phyloP scores from a whole-genome alignment of 2,329 filamentous ascomycete genomes.

The Xylaria sp. region DNA sequence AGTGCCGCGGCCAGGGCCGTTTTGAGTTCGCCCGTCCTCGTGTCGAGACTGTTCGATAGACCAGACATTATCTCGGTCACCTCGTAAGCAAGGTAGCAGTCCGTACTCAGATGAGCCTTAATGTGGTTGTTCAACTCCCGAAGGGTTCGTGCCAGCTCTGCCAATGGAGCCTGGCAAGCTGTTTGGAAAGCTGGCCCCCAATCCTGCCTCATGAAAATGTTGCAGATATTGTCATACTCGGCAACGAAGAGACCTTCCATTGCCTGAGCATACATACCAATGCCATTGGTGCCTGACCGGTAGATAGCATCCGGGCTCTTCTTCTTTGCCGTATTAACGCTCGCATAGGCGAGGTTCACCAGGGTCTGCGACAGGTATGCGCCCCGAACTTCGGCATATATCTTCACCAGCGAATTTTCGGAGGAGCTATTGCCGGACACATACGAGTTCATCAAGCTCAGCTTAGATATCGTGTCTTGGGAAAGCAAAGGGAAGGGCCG shows the following conservation, averaged over 20 bases:
- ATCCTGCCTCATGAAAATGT: constrained; percentile 83
- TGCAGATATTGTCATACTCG: constrained; percentile 90
- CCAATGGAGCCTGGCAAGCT: constrained; percentile 78
- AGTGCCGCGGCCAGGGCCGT: constrained; percentile 80
- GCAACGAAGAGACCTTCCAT: constrained; percentile 86
- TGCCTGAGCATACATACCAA: constrained; percentile 84
- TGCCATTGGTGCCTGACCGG: constrained; percentile 85
- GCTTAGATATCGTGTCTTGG: constrained; percentile 74
- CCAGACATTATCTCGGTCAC: constrained; percentile 88
- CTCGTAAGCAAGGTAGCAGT: constrained; percentile 95
- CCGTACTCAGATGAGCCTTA: constrained; percentile 81
- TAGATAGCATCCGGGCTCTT: constrained; percentile 85
- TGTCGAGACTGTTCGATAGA: constrained; percentile 79
- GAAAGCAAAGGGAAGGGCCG: constrained; percentile 80
- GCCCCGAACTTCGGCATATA: constrained; percentile 85
- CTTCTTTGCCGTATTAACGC: constrained; percentile 80
- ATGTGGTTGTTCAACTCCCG: constrained; percentile 90
- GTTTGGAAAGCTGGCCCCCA: constrained; percentile 80
- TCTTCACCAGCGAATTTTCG: constrained; percentile 75
- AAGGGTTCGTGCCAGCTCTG: constrained; percentile 83
- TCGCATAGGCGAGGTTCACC: constrained; percentile 85
- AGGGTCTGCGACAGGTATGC: constrained; percentile 84
- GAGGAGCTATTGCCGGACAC: constrained; percentile 66
- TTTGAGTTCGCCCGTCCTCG: constrained; percentile 85
- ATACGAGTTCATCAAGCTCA: constrained; percentile 80